Base-by-base conservation (phyloP, 768 basidiomycete species). In the Agaricus bisporus region DNA sequence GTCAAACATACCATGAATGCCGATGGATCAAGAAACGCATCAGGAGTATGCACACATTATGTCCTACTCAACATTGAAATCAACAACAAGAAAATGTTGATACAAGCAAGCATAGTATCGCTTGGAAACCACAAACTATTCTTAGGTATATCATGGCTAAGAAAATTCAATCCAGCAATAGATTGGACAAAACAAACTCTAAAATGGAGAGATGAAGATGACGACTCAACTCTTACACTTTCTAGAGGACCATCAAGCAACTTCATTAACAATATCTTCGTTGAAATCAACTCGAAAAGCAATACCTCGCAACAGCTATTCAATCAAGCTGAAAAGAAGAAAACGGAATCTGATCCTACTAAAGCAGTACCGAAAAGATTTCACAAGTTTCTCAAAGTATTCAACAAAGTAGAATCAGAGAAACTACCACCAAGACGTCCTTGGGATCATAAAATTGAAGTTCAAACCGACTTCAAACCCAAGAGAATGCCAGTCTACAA, bases 391-490 rank as follows among this genome's bases (percentile, higher is more conserved):
- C 38, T 39, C 10, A 39, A 39, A 15, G 17, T 39, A 39, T 39
- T 39, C 15, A n/a, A 17, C 17, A 17, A 39, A 39, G 8, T 9
- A 39, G 15, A 15, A 15, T 39, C 38, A 39, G 15, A 39, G 12
- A 15, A n/a, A 14, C 15, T 39, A 39, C 38, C 38, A 7, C 14
- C 38, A 15, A 7, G 5, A 39, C 32, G 29, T 36, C n/a, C 42
- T 6, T 57, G 46, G 39, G 51, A 57, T 43, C 51, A 57, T 17
- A 28, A 46, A 15, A 46, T 46, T 12, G 25, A 46, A 4, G 4
- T 29, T n/a, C 6, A 29, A 46, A 5, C 1, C 1, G 9, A 22
- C 4, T 46, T 46, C 15, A 17, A 46, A 46, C 45, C 28, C 26
- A 25, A 29, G 28, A 4, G 25, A n/a, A 15, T 25, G 9, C 22